Evolutionary conservation across 1,284 basidiomycete species (phyloP), one percentile per base, ranked within the genome.

Genomic region (Ganoderma resinaceum): DNA sequence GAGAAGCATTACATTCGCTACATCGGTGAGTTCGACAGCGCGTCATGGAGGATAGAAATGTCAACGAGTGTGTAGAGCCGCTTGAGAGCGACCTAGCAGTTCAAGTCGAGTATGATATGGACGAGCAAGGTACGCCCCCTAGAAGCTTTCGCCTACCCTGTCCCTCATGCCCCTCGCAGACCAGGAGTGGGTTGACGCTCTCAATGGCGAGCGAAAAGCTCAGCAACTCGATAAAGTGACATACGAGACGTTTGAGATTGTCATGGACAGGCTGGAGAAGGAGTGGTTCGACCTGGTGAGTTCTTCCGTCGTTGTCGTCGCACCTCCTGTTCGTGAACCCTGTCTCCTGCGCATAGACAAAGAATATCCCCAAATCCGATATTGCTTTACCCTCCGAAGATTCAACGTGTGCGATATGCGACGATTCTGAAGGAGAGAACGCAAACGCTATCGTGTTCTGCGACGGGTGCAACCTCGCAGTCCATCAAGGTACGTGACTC

Each of bases 21-120:
- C 79, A 94, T 97, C 73, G 95, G 94, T 95, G 75, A 60, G 87
- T 78, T 0, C 31, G 23, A 43, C 16, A 49, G 66, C n/a, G 26
- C 23, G 3, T 20, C 26, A 14, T 29, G 26, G 26, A 7, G 16
- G 46, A 40, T n/a, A 38, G 18, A 62, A 23, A 67, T 37, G 37
- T 35, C 18, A 37, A 40, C 55, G 58, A 33, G 31, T 38, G 2
- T 9, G 16, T 62, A 96, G 97, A 98, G 77, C 97, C 97, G 0
- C 85, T 97, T 73, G 97, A 99, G 79, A 90, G 89, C 64, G 98
- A 99, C 72, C 88, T 99, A 37, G 93, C 93, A 12, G 89, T 90
- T 59, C 96, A 97, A 77, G 97, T 99, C 59, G 98, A 99, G 80
- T 99, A 99, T 84, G 98, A 99, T 79, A 99, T 99, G 97, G 98